Percentiles rank a stretch among this genome's conserved stretches.
Conservation (phyloP, 805 yeast genomes). For the Saturnispora saitoi region DNA sequence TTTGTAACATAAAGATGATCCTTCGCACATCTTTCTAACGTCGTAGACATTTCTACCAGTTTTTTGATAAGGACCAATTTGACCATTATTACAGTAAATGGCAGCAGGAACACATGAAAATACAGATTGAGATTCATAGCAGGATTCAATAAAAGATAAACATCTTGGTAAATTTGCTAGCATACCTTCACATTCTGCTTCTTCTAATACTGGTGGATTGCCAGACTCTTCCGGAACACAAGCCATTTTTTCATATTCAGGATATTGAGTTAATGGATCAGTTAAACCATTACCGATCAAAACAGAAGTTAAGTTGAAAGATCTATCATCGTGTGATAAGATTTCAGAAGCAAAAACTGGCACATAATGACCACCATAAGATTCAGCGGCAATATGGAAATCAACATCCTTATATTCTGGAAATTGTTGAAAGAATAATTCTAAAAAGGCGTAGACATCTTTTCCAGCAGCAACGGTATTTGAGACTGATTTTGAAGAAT, state of each 20-base stretch:
- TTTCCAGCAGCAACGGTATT: conserved; percentile 76
- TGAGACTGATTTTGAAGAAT: conserved; percentile 54
- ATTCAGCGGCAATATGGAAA: conserved; percentile 80
- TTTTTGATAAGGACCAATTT: conserved; percentile 47
- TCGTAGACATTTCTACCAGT: conserved; percentile 61
- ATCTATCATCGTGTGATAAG: conserved; percentile 42
- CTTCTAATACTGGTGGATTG: conserved; percentile 59
- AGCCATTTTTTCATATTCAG: conserved; percentile 85
- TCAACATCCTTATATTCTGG: conserved; percentile 53
- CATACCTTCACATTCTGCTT: conserved; percentile 65
- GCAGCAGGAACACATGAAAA: conserved; percentile 59
- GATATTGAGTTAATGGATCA: conserved; percentile 71
- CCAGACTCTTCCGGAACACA: conserved; percentile 74
- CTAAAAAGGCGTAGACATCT: conserved; percentile 80
- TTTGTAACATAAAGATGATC: conserved; percentile 45
- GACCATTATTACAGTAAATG: conserved; percentile 53
- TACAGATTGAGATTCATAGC: conserved; percentile 52
- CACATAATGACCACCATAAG: conserved; percentile 78
- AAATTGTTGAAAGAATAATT: conserved; percentile 74
- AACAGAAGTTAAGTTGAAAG: conserved; percentile 65
- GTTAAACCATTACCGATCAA: conserved; percentile 92
- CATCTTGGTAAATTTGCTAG: conserved; percentile 55
- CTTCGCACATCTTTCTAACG: conserved; percentile 46
- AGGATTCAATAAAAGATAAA: conserved; percentile 48
- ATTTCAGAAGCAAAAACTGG: conserved; percentile 59